Evolutionary conservation across 306 rosid genomes (phyloP).

Genomic region (Arachis hypogaea): DNA sequence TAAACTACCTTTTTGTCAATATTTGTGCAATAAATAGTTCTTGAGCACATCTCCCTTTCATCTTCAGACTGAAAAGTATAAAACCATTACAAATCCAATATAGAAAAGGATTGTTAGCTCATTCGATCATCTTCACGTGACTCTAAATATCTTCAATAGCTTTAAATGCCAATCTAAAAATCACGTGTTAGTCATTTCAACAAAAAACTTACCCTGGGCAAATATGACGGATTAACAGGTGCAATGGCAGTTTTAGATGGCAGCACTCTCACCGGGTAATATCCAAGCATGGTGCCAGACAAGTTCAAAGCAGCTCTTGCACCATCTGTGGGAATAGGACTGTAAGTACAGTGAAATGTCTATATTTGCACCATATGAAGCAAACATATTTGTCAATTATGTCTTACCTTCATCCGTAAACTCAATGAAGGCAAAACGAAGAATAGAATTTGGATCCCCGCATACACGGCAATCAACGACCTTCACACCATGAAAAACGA

Average conservation of each 20-base stretch:
- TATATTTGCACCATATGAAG: constrained; percentile 14
- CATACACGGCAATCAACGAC: constrained; percentile 99
- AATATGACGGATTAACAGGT: constrained; percentile 89
- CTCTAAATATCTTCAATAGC: neutral
- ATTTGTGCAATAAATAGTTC: constrained; percentile 97
- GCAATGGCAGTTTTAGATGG: constrained; percentile 99
- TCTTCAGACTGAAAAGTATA: constrained; percentile 73
- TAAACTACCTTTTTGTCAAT: constrained; percentile 89
- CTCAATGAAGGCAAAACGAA: constrained; percentile 96
- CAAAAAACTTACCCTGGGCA: constrained; percentile 77
- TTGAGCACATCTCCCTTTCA: constrained; percentile 98
- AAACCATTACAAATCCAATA: constrained; percentile 37
- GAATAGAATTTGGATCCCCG: constrained; percentile 96
- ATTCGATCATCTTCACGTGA: constrained; percentile 19
- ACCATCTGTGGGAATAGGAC: constrained; percentile 68
- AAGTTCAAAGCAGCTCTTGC: constrained; percentile 90
- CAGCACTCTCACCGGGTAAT: constrained; percentile 88
- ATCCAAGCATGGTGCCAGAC: constrained; percentile 97
- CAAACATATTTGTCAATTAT: neutral
- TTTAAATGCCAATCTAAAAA: neutral
- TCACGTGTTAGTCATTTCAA: constrained; percentile 5
- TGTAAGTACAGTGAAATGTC: constrained; percentile 35
- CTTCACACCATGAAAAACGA: constrained; percentile 46
- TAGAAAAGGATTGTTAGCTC: constrained; percentile 29
- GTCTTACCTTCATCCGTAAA: constrained; percentile 92